Conservation (phyloP, 2,329 filamentous ascomycete genomes). For the Botrytis galanthina region DNA sequence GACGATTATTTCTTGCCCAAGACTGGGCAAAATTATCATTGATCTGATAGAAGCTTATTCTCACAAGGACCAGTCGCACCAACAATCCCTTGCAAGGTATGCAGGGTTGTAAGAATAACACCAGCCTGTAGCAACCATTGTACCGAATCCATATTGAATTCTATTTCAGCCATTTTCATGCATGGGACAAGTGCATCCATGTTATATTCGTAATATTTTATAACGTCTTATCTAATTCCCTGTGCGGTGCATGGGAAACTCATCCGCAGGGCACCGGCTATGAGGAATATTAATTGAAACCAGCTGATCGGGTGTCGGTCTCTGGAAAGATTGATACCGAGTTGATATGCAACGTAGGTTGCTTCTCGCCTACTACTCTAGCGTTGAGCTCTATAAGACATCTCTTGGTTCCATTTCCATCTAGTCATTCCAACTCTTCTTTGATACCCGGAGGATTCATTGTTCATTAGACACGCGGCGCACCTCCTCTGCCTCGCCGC, state of each 20-base stretch:
- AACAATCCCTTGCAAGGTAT: slow-evolving; percentile 11
- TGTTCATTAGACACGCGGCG: neutral
- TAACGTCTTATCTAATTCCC: slow-evolving; percentile 21
- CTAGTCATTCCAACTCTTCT: neutral
- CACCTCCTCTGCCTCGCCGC: neutral
- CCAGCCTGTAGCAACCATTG: slow-evolving; percentile 23
- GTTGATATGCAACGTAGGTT: slow-evolving; percentile 2
- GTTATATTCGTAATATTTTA: slow-evolving; percentile 24
- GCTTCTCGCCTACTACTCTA: neutral
- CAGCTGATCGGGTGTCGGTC: slow-evolving; percentile 30
- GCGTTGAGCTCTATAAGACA: slow-evolving; percentile 16
- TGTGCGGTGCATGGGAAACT: slow-evolving; percentile 29
- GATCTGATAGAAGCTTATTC: slow-evolving; percentile 6
- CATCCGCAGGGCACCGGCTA: slow-evolving; percentile 34
- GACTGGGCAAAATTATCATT: slow-evolving; percentile 6
- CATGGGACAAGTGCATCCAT: slow-evolving; percentile 23
- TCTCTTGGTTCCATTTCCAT: neutral
- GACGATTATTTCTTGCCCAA: neutral
- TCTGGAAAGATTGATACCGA: slow-evolving; percentile 12
- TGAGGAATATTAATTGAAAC: slow-evolving; percentile 32
- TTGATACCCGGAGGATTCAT: neutral
- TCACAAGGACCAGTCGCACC: neutral
- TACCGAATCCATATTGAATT: slow-evolving; percentile 17
- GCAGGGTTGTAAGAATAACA: slow-evolving; percentile 20
- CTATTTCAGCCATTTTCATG: slow-evolving; percentile 33